Evolutionary conservation across 2,329 filamentous ascomycete species (phyloP).

Genomic region (Hysterium pulicare): DNA sequence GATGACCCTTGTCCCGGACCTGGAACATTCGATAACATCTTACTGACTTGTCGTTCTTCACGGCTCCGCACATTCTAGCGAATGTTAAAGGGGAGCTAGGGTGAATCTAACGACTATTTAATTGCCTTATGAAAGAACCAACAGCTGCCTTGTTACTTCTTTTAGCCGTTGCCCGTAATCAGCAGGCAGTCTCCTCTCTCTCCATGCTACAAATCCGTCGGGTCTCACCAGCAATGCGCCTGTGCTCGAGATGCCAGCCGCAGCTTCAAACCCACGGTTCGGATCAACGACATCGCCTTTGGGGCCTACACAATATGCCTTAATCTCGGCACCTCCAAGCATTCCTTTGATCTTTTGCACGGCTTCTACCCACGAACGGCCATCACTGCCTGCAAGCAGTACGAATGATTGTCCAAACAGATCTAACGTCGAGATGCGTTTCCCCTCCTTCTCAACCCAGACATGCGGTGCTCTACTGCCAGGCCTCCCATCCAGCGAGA

Average conservation of each 20-base stretch:
- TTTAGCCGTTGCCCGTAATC: no score
- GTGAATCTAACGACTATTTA: no score
- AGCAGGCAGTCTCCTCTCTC: background rate
- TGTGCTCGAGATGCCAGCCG: slow-evolving; percentile 22
- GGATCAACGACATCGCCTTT: slow-evolving; percentile 13
- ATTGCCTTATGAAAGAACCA: no score
- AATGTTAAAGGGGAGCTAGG: no score
- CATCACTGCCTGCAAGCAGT: slow-evolving; percentile 2
- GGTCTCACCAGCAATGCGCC: slow-evolving; percentile 34
- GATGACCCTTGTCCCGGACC: no score
- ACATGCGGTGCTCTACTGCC: slow-evolving; percentile 33
- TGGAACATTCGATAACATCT: no score
- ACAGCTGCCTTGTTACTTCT: no score
- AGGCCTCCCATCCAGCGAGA: slow-evolving; percentile 24
- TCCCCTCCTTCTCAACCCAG: slow-evolving; percentile 21
- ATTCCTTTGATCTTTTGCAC: slow-evolving; percentile 1
- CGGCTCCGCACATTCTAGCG: no score
- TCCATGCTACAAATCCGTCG: slow-evolving; percentile 35
- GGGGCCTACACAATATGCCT: slow-evolving; percentile 1
- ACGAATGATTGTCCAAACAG: slow-evolving; percentile 23
- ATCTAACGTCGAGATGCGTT: slow-evolving; percentile 30
- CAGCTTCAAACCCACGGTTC: slow-evolving; percentile 14
- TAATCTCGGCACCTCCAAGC: background rate
- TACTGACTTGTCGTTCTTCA: no score
- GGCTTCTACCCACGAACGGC: background rate